A percentile compares a stretch with the other conserved stretches of the same genome.
Conservation (phyloP, 257 asterid species). For the Lithospermum erythrorhizon region DNA sequence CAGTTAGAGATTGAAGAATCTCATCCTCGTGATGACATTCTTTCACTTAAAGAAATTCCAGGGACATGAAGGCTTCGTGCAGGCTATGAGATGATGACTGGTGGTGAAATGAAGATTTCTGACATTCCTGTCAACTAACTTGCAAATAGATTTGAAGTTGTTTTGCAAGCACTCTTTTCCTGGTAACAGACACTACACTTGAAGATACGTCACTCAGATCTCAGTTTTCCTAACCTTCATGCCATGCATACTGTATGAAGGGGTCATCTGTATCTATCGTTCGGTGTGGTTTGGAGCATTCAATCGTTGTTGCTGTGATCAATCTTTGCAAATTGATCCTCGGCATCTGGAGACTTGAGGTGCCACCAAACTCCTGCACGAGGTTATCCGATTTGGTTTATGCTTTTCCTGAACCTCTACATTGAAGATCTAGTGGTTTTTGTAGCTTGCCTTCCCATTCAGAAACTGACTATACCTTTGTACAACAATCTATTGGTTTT, state of each 20-base stretch:
- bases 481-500: too few species aligned
- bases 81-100: background rate
- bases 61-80: conserved; percentile 8
- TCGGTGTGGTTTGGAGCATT: background rate
- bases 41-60: conserved; percentile 55
- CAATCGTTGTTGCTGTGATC: background rate
- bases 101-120: background rate
- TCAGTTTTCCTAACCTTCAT: background rate
- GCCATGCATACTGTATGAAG: background rate
- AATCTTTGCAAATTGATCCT: background rate
- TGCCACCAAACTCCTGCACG: too few species aligned
- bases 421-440: too few species aligned
- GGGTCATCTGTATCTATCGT: background rate
- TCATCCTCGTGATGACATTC: conserved; percentile 79
- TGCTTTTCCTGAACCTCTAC: too few species aligned
- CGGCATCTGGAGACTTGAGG: background rate
- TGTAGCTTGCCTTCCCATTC: too few species aligned
- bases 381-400: too few species aligned
- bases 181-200: background rate
- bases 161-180: too few species aligned
- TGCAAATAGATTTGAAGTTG: background rate
- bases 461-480: too few species aligned
- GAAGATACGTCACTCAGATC: background rate
- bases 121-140: background rate
- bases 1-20: conserved; percentile 71